Evolutionary conservation across 164 flowering plant genomes (phyloP), one percentile per base, ranked within the genome.

Genomic region (Sextonia rubra): DNA sequence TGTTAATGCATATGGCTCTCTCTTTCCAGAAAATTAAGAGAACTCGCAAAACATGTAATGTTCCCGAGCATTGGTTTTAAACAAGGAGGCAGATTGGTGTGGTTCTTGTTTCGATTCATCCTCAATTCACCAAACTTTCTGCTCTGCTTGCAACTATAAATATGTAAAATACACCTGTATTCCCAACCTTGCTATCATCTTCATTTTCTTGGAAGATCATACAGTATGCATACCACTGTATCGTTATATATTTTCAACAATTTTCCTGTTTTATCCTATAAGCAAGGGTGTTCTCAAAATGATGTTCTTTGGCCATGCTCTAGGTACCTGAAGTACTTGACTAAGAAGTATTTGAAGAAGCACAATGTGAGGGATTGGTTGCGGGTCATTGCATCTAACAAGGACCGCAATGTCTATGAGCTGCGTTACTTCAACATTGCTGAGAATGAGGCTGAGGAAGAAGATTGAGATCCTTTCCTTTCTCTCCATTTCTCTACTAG

Each of bases 341-440:
- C 94, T 2, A 90, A 90, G 79, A 90, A 90, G 66, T 90, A 90
- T 73, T 74, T 90, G 79, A 90, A 88, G 91, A 88, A 90, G 71
- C 90, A 90, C 81, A 90, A 88, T 73, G 92, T 88, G 61, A 69
- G 91, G n/a, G 92, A 90, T 76, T 90, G 92, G 95, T 86, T 90
- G 18, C 80, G 92, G 7, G 92, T 88, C 74, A 85, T 90, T 76
- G 81, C 94, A 7, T 82, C 92, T 68, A 88, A 90, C 90, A 90
- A 90, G 66, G 91, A 88, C 47, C 68, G 92, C 1, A 85, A 82
- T 65, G 76, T 88, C 18, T 90, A 90, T 75, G 91, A 89, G 74
- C 80, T 88, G 4, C 81, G 95, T 64, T 90, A 88, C 89, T 90
- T 90, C 85, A 90, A 87, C 80, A 90, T 90, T 73, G 89, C 91